A percentile compares a stretch with the other conserved stretches of the same genome.
phyloP scores from a whole-genome alignment of 768 basidiomycete genomes.

The Tylopilus plumbeoviolaceoides region DNA sequence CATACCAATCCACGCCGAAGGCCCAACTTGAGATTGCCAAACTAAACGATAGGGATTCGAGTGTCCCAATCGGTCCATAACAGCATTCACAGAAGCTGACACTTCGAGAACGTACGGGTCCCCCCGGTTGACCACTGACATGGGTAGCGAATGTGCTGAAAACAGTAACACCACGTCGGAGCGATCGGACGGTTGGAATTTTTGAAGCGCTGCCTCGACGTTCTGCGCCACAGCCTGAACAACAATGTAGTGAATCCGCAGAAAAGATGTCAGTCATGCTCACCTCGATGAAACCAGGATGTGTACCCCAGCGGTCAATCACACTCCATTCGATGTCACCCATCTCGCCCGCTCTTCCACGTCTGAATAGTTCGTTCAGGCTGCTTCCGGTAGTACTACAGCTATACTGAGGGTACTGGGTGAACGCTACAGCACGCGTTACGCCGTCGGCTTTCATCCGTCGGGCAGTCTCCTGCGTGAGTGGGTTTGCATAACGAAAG shows the following conservation, averaged over 20 bases:
- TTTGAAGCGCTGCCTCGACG: constrained; percentile 73
- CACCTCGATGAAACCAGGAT: constrained; percentile 93
- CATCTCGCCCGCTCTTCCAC: constrained; percentile 55
- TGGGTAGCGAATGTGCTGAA: constrained; percentile 95
- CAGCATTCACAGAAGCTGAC: constrained; percentile 86
- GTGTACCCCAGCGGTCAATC: constrained; percentile 96
- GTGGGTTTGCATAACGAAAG: constrained; percentile 88
- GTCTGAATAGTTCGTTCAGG: constrained; percentile 84
- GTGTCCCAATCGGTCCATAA: constrained; percentile 82
- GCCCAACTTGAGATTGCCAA: constrained; percentile 98
- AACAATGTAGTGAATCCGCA: constrained; percentile 1
- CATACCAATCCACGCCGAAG: constrained; percentile 97
- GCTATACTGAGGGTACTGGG: constrained; percentile 98
- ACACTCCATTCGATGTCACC: constrained; percentile 91
- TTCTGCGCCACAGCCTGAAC: constrained; percentile 85
- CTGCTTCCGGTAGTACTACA: constrained; percentile 98
- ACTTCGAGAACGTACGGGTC: constrained; percentile 97
- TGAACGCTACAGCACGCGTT: constrained; percentile 89
- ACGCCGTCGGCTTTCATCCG: constrained; percentile 91
- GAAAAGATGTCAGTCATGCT: constrained; percentile 16
- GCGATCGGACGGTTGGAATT: constrained; percentile 70
- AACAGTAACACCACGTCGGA: constrained; percentile 82
- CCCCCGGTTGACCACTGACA: constrained; percentile 98
- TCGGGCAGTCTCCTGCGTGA: constrained; percentile 77
- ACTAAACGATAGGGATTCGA: constrained; percentile 88